Evolutionary conservation across 495 filamentous ascomycete species (phyloP), one percentile per base, ranked within the genome.

Genomic region (Hypomontagnella monticulosa): DNA sequence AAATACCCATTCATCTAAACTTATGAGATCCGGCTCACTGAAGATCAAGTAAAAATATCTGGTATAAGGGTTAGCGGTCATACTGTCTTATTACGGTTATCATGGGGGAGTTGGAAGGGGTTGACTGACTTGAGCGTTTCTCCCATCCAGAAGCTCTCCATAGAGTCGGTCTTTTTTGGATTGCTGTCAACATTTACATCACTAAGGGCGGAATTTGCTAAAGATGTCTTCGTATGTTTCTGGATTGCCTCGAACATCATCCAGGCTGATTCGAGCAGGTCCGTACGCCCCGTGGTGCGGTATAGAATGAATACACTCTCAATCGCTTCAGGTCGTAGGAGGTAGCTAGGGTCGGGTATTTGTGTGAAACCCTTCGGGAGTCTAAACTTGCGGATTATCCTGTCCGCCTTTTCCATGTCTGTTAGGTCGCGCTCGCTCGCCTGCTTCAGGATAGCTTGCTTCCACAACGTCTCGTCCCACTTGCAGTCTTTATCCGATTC

Each of bases 1-100:
- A 40, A 81, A 68, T 0, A 76, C 72, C 62, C 70, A 76, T 48
- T 80, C 72, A 60, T 80, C 78, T 70, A 96, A 75, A 74, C 81
- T 90, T 19, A 93, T 77, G 37, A 87, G 72, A 61, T 84, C 79
- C 1, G 89, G 87, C 49, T 91, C 87, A 20, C 84, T 88, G 67
- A 93, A 96, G 38, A 93, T 85, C 52, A 95, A 75, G 59, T 92
- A 95, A 66, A 93, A 92, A 72, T 96, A 95, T 49, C 66, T 69
- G 18, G 15, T 16, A 18, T 5, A 4, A 3, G 11, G 1, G 32
- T 64, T 57, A 69, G 49, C 37, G 12, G 8, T 1, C 14, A 11
- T 33, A 0, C 9, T 4, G 6, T 8, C 40, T 27, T 15, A 8
- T 4, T 10, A n/a, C 16, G n/a, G 11, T 33, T 14, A 43, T 12